phyloP scores from a whole-genome alignment of 305 asterid genomes.

The Withania somnifera region DNA sequence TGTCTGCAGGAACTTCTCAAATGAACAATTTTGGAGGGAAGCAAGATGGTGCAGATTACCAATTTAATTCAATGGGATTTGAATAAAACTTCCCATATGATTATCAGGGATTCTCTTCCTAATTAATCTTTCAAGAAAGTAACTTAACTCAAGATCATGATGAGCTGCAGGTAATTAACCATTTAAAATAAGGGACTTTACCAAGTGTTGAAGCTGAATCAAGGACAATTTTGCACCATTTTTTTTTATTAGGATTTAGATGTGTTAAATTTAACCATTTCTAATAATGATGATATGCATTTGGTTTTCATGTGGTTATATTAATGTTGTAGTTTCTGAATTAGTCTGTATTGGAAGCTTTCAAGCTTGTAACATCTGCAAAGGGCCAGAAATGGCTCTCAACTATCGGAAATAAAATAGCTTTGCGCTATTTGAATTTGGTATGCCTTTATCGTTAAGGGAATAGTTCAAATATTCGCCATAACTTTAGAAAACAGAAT shows the following conservation, averaged over 20 bases:
- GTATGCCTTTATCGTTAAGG: no score
- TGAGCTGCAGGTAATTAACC: no score
- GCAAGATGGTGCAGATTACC: conserved; percentile 15
- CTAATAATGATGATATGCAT: background rate
- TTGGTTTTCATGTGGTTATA: background rate
- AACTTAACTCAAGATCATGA: background rate
- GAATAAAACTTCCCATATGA: conserved; percentile 31
- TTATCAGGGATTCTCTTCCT: conserved; percentile 22
- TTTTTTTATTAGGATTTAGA: background rate
- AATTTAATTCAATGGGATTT: conserved; percentile 20
- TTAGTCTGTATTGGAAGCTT: background rate
- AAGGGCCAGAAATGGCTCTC: background rate
- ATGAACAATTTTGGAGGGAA: conserved; percentile 9
- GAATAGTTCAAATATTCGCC: no score
- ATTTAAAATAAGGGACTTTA: no score
- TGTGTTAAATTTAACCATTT: background rate
- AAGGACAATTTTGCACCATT: background rate
- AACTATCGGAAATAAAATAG: background rate
- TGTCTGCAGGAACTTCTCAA: conserved; percentile 14
- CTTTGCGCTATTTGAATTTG: background rate
- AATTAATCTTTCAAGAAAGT: background rate
- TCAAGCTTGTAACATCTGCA: background rate
- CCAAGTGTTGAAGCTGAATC: no score
- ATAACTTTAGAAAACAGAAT: no score
- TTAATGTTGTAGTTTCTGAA: background rate